Percentiles rank a stretch among this genome's conserved stretches.
Evolutionary conservation across 495 filamentous ascomycete species (phyloP).

Genomic region (Lophium mytilinum): DNA sequence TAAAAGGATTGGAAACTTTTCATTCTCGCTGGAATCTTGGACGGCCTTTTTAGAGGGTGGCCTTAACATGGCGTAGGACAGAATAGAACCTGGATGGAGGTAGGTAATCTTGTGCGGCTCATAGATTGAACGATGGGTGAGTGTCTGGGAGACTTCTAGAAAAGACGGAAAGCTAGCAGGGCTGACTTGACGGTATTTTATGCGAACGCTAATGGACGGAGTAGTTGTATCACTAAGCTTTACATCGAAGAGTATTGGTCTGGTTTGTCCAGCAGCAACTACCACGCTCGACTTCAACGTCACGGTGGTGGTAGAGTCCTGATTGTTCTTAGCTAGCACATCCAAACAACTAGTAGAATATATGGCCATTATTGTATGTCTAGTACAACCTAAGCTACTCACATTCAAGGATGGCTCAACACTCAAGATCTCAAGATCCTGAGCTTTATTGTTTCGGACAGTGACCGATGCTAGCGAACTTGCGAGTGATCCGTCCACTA

Average conservation of each 20-base stretch:
- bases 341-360: neutral
- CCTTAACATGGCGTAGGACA: constrained; percentile 55
- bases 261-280: constrained; percentile 23
- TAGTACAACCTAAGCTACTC: constrained; percentile 23
- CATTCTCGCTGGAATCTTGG: constrained; percentile 12
- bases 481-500: constrained; percentile 39
- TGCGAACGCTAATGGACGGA: constrained; percentile 12
- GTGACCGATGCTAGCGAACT: constrained; percentile 41
- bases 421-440: constrained; percentile 33
- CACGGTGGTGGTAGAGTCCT: neutral
- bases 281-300: neutral
- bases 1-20: constrained; percentile 39
- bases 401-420: constrained; percentile 28
- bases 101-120: constrained; percentile 50
- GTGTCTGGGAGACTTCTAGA: constrained; percentile 9
- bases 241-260: constrained; percentile 24
- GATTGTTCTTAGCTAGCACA: neutral
- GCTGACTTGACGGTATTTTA: constrained; percentile 3
- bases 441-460: constrained; percentile 40
- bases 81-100: constrained; percentile 46
- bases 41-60: constrained; percentile 43
- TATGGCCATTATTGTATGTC: neutral
- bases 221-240: constrained; percentile 7
- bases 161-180: neutral
- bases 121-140: constrained; percentile 26